phyloP scores from a whole-genome alignment of 2,329 filamentous ascomycete genomes.

The Tolypocladium sp. region DNA sequence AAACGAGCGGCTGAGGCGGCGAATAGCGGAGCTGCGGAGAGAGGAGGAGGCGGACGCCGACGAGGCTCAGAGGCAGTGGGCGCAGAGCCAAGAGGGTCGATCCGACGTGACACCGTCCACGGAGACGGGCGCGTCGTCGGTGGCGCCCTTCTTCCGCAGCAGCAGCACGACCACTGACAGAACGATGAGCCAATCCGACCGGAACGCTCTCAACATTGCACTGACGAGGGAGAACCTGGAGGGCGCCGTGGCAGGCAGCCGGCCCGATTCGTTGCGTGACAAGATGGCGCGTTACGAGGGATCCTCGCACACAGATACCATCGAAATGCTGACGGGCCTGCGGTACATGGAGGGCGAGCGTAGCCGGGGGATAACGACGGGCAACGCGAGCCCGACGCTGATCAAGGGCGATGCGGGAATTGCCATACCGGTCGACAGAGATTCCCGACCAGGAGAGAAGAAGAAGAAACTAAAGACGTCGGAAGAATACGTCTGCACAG shows the following conservation, averaged over 20 bases:
- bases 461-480: slow-evolving; percentile 79
- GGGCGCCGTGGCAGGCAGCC: slow-evolving; percentile 54
- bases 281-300: slow-evolving; percentile 80
- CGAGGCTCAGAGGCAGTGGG: slow-evolving; percentile 52
- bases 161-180: slow-evolving; percentile 22
- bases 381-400: slow-evolving; percentile 68
- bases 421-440: slow-evolving; percentile 71
- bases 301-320: slow-evolving; percentile 69
- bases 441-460: slow-evolving; percentile 63
- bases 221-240: slow-evolving; percentile 76
- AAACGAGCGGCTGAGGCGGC: slow-evolving; percentile 76
- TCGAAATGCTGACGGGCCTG: slow-evolving; percentile 87
- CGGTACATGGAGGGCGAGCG: slow-evolving; percentile 83
- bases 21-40: slow-evolving; percentile 74
- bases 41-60: slow-evolving; percentile 79
- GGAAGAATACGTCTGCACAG: slow-evolving; percentile 90
- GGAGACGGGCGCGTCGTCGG: slow-evolving; percentile 26
- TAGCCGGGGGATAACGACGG: slow-evolving; percentile 79
- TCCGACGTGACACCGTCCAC: slow-evolving; percentile 46
- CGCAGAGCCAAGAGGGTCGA: slow-evolving; percentile 46
- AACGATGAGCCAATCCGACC: slow-evolving; percentile 58
- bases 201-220: slow-evolving; percentile 54
- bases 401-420: slow-evolving; percentile 83
- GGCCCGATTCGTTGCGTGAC: slow-evolving; percentile 69
- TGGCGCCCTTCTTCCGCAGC: slow-evolving; percentile 17